Percentiles rank a stretch among this genome's conserved stretches.
Evolutionary conservation across 805 yeast species (phyloP).

Genomic region (Candida maesae): DNA sequence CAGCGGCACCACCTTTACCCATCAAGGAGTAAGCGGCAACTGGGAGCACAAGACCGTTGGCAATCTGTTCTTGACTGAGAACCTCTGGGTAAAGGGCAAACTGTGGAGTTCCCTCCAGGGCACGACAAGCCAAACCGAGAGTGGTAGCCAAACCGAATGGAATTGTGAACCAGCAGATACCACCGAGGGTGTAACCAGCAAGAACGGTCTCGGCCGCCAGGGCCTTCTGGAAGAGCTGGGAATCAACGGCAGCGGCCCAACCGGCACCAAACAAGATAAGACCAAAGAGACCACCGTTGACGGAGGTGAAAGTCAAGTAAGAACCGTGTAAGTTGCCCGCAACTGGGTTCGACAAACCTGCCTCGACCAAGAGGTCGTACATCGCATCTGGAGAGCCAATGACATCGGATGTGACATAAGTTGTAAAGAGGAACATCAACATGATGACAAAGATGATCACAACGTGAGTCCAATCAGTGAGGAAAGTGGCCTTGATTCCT

Average conservation of each 20-base stretch:
- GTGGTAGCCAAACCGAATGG: background rate
- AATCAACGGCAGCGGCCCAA: slow-evolving; percentile 1
- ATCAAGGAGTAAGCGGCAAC: background rate
- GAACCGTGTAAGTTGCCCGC: background rate
- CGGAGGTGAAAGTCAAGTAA: background rate
- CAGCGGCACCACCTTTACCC: background rate
- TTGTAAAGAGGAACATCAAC: background rate
- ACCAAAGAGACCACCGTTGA: slow-evolving; percentile 1
- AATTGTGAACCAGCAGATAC: background rate
- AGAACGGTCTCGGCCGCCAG: background rate
- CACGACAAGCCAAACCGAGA: background rate
- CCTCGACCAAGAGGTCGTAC: background rate
- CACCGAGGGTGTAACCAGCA: background rate
- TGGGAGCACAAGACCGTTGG: background rate
- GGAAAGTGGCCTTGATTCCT: background rate
- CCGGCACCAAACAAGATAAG: background rate
- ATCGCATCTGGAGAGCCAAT: background rate
- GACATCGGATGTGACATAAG: background rate
- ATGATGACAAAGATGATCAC: background rate
- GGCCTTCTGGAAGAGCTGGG: background rate
- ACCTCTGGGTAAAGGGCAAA: background rate
- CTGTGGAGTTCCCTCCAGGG: background rate
- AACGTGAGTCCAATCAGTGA: background rate
- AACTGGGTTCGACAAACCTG: background rate
- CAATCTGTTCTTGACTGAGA: background rate